Percentiles rank a stretch among this genome's conserved stretches.
These are phyloP conservation scores for Kodamaea laetipori DNA, from an alignment of 805 yeast species.

Conservation along the genomic window DNA sequence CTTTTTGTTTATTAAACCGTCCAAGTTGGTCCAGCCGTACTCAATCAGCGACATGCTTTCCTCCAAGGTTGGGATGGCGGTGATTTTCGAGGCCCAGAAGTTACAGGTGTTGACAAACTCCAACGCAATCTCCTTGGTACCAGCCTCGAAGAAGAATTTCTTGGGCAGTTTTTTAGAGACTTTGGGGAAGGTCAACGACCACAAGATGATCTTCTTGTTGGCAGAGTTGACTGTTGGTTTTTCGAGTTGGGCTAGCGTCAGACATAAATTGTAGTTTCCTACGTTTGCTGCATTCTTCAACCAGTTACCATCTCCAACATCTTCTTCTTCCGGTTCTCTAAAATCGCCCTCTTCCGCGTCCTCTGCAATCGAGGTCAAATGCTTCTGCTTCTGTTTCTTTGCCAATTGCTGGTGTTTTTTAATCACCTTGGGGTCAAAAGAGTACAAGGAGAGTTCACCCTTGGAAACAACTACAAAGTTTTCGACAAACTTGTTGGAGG, in stretches of 20 bases:
- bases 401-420: constrained; percentile 41
- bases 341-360: constrained; percentile 19
- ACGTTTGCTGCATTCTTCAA: constrained; percentile 59
- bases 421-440: constrained; percentile 49
- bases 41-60: constrained; percentile 75
- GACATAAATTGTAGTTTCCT: constrained; percentile 54
- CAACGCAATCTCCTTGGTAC: constrained; percentile 64
- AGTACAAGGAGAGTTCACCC: constrained; percentile 62
- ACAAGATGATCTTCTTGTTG: constrained; percentile 29
- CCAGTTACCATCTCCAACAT: constrained; percentile 69
- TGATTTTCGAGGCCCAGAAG: constrained; percentile 86
- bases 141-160: constrained; percentile 63
- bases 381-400: constrained; percentile 25
- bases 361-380: constrained; percentile 15
- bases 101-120: constrained; percentile 78
- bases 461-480: constrained; percentile 68
- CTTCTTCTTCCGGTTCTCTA: constrained; percentile 27
- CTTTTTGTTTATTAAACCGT: constrained; percentile 28
- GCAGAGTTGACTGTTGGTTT: constrained; percentile 16
- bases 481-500: constrained; percentile 40
- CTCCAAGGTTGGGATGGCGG: constrained; percentile 72
- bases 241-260: constrained; percentile 50
- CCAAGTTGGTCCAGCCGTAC: constrained; percentile 72
- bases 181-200: constrained; percentile 61
- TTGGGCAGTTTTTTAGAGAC: constrained; percentile 36